Percentiles rank a stretch among this genome's conserved stretches.
These are phyloP conservation scores for Lunasporangiospora selenospora DNA, from an alignment of 192 early-diverging fungal species.

Conservation along the genomic window DNA sequence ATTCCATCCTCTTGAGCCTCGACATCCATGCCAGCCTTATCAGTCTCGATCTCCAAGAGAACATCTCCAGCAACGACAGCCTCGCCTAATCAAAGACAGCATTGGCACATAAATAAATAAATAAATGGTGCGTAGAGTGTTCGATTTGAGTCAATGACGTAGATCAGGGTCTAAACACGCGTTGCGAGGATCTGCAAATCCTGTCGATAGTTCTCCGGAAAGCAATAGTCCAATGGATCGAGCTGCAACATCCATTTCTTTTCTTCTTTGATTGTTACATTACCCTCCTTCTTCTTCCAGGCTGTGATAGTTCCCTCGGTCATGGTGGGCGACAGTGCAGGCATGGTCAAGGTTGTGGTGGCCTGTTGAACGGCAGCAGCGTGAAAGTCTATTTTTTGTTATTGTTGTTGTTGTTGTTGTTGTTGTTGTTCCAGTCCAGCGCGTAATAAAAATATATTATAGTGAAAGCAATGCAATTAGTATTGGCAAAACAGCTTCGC, in stretches of 20 bases:
- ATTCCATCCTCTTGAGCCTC: slow-evolving; percentile 97
- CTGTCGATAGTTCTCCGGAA: too few species aligned
- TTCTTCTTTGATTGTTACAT: not conserved
- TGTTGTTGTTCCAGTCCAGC: not conserved
- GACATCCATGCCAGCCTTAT: slow-evolving; percentile 99
- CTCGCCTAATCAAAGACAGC: too few species aligned
- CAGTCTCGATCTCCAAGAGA: slow-evolving; percentile 94
- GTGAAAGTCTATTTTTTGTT: slow-evolving; percentile 50
- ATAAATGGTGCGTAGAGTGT: too few species aligned
- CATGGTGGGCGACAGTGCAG: slow-evolving; percentile 97
- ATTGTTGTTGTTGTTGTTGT: not conserved
- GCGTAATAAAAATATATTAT: not conserved
- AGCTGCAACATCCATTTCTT: too few species aligned
- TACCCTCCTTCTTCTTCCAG: slow-evolving; percentile 89
- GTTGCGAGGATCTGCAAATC: too few species aligned
- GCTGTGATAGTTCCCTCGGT: slow-evolving; percentile 92
- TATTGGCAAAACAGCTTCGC: not conserved
- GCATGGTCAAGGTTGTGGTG: slow-evolving; percentile 77
- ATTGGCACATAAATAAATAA: too few species aligned
- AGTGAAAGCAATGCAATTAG: not conserved
- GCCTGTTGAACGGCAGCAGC: slow-evolving; percentile 55
- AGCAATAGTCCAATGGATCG: too few species aligned
- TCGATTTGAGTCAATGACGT: too few species aligned
- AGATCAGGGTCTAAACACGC: too few species aligned
- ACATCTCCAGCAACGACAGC: slow-evolving; percentile 89